phyloP scores from a whole-genome alignment of 2,329 filamentous ascomycete genomes.

The Colletotrichum sublineola region DNA sequence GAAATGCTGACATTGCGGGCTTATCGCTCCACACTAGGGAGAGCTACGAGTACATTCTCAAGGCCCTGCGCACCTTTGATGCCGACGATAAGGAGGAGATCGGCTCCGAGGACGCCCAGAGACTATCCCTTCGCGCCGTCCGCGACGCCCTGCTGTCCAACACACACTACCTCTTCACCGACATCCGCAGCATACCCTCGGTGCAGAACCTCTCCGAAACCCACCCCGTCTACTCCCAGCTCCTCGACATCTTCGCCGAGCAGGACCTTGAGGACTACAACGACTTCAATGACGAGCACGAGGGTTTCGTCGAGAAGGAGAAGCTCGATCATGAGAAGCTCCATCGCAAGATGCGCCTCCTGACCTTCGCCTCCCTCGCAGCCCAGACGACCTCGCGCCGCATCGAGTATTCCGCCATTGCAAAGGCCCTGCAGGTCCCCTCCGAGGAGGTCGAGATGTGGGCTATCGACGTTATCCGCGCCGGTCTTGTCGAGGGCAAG shows the following conservation, averaged over 20 bases:
- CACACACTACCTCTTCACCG: constrained; percentile 79
- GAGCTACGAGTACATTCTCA: constrained; percentile 77
- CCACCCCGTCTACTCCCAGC: constrained; percentile 87
- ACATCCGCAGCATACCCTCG: constrained; percentile 83
- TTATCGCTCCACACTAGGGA: constrained; percentile 54
- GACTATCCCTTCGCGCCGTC: constrained; percentile 69
- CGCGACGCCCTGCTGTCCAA: constrained; percentile 67
- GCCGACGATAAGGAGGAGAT: constrained; percentile 66
- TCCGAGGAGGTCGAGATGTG: constrained; percentile 93
- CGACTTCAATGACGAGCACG: constrained; percentile 93
- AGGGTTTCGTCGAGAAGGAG: constrained; percentile 84
- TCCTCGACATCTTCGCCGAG: constrained; percentile 95
- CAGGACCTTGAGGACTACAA: constrained; percentile 96
- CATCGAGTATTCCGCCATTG: constrained; percentile 88
- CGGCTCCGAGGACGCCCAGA: constrained; percentile 71
- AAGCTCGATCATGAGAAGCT: constrained; percentile 79
- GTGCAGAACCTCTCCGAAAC: constrained; percentile 90
- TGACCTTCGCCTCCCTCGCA: constrained; percentile 91
- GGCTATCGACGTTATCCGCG: constrained; percentile 98
- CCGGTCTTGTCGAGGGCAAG: constrained; percentile 95
- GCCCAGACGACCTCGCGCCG: constrained; percentile 86
- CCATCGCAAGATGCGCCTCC: constrained; percentile 94
- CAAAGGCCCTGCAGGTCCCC: constrained; percentile 86
- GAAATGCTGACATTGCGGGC: constrained; percentile 16
- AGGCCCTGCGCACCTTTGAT: constrained; percentile 72